Evolutionary conservation across 495 filamentous ascomycete genomes (phyloP), one percentile per base, ranked within the genome.

Genomic region (Wilcoxina mikolae): DNA sequence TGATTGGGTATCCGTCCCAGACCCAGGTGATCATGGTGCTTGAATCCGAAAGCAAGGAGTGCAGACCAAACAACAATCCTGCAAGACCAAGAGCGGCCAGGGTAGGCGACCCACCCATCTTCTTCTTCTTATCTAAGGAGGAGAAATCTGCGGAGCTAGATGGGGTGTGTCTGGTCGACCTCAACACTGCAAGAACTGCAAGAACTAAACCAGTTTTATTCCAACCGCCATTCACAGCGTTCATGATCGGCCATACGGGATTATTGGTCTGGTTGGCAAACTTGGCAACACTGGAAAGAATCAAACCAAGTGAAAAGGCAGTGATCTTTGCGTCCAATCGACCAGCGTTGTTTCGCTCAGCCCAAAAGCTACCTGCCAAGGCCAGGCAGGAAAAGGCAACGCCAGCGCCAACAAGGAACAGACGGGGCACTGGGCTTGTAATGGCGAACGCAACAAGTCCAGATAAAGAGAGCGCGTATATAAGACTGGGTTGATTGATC

Each of bases 21-120:
- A 85, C 86, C 93, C 93, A 99, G 23, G 87, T 75, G 56, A 96
- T 95, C 88, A 96, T 96, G 27, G 93, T 99, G 70, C 91, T 95
- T 0, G 89, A 95, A 65, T 99, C 93, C 0, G 91, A 94, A 24
- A 99, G 75, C 12, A 96, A 75, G 1, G 88, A 95, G 63, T 95
- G 89, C 63, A 96, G 72, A n/a, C 75, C 86, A 60, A 96, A 99
- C 60, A 95, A 73, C 18, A 95, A 65, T 50, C 86, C 93, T 33
- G 76, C 88, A 51, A 95, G 69, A 46, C 93, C 86, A 51, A 94
- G 55, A 24, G 78, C 83, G 41, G 87, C 76, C 42, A 93, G 73
- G 28, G 83, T 53, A 0, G 80, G 72, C 20, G 88, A 91, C 5
- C 87, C 87, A 46, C 76, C 69, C 2, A 9, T 12, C 4, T 23